Percentiles rank a stretch among this genome's conserved stretches.
Conservation (phyloP, 1,139 yeast genomes). For the Hyphopichia wangnamkhiaoensis region DNA sequence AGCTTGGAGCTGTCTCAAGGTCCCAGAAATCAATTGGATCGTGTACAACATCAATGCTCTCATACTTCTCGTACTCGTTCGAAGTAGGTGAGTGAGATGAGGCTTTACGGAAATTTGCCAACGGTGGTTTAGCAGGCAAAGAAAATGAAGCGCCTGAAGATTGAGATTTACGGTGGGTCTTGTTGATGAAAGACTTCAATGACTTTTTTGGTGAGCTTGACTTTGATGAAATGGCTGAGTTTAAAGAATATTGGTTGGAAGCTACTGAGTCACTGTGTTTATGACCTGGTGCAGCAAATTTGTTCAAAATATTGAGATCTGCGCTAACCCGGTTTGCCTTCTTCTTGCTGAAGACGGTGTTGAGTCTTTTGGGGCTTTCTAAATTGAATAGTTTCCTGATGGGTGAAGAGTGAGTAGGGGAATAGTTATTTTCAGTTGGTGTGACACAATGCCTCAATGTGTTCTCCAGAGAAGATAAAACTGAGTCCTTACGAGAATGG, state of each 20-base stretch:
- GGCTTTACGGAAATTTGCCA: background rate
- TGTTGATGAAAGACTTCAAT: constrained; percentile 21
- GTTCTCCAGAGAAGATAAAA: constrained; percentile 3
- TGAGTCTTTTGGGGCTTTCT: constrained; percentile 37
- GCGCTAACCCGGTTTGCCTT: background rate
- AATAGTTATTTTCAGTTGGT: constrained; percentile 7
- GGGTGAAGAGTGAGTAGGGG: constrained; percentile 26
- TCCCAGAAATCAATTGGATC: constrained; percentile 38
- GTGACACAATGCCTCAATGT: constrained; percentile 9
- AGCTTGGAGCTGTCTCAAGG: constrained; percentile 36
- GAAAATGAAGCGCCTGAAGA: constrained; percentile 4
- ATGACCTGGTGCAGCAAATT: constrained; percentile 13
- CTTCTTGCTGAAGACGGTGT: constrained; percentile 25
- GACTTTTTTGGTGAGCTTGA: constrained; percentile 35
- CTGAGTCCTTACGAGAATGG: constrained; percentile 12
- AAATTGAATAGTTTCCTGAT: constrained; percentile 30
- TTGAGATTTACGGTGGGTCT: constrained; percentile 6
- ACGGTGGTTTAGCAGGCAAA: constrained; percentile 1
- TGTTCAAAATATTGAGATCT: constrained; percentile 1
- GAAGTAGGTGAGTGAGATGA: background rate
- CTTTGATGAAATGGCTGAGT: constrained; percentile 26
- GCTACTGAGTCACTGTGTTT: constrained; percentile 30
- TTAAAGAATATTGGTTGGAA: constrained; percentile 31
- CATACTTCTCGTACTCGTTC: background rate
- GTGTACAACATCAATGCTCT: background rate